A percentile compares a stretch with the other conserved stretches of the same genome.
Conservation (phyloP, 75 land plant species). For the Picea sitchensis region DNA sequence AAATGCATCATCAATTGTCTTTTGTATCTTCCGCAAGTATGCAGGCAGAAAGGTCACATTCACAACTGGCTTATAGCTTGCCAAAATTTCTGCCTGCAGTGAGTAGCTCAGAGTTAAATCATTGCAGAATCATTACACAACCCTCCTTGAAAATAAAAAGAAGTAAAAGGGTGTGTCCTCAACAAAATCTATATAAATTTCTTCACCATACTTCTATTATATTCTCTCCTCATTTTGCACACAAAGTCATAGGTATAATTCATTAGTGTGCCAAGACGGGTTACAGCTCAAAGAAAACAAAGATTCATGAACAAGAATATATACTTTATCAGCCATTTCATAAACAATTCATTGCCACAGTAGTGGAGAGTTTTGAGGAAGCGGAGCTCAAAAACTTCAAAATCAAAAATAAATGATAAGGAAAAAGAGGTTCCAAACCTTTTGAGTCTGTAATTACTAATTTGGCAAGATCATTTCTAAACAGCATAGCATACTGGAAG, state of each 20-base stretch:
- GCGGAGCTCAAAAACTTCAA: neutral
- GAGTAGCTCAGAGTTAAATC: too few species aligned
- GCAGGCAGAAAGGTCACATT: constrained; percentile 22
- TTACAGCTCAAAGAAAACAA: neutral
- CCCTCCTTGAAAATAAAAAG: neutral
- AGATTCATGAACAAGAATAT: neutral
- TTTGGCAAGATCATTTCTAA: neutral
- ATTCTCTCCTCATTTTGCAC: too few species aligned
- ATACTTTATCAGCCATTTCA: neutral
- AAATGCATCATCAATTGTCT: constrained; percentile 36
- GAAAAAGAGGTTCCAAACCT: neutral
- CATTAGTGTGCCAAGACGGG: neutral
- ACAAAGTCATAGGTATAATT: neutral
- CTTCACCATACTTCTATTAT: too few species aligned
- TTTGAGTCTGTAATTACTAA: neutral
- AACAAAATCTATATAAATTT: neutral
- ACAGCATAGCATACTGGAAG: neutral
- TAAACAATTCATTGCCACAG: neutral
- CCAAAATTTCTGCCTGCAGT: constrained; percentile 39
- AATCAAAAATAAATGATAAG: neutral
- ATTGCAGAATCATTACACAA: neutral
- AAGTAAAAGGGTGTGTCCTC: neutral
- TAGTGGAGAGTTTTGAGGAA: neutral
- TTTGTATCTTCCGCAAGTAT: constrained; percentile 24
- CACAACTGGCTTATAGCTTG: constrained; percentile 35